Evolutionary conservation across 108 stramenopile genomes (phyloP).

Genomic region (Hondaea fermentalgiana): DNA sequence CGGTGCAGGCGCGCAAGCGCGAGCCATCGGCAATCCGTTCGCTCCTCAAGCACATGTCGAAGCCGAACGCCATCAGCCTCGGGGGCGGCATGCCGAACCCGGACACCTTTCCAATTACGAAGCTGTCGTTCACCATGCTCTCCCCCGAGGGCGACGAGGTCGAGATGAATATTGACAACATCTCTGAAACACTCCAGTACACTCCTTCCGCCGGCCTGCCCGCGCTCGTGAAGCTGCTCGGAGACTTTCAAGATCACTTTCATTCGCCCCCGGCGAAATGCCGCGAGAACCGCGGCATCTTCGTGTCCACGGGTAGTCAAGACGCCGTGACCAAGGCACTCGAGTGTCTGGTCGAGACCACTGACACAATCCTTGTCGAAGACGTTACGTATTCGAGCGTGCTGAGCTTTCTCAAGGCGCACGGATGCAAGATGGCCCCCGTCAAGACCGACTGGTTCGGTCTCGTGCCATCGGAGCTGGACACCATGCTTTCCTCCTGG

Average conservation of each 20-base stretch:
- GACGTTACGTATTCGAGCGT: slow-evolving; percentile 39
- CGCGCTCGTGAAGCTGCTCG: slow-evolving; percentile 13
- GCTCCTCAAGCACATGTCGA: slow-evolving; percentile 23
- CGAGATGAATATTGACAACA: background rate
- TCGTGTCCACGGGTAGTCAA: slow-evolving; percentile 38
- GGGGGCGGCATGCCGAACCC: slow-evolving; percentile 47
- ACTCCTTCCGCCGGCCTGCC: slow-evolving; percentile 40
- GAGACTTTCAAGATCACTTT: slow-evolving; percentile 24
- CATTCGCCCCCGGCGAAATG: background rate
- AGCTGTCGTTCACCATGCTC: background rate
- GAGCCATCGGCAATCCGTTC: slow-evolving; percentile 31
- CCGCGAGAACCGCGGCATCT: background rate
- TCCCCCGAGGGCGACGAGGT: background rate
- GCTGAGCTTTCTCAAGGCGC: slow-evolving; percentile 34
- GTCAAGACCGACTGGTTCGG: slow-evolving; percentile 14
- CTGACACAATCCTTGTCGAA: slow-evolving; percentile 37
- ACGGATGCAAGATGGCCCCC: background rate
- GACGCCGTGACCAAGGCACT: slow-evolving; percentile 39
- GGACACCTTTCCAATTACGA: slow-evolving; percentile 27
- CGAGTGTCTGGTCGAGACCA: slow-evolving; percentile 33
- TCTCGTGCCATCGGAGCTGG: background rate
- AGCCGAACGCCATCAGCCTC: slow-evolving; percentile 33
- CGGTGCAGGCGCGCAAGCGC: background rate
- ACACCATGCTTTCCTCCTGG: background rate
- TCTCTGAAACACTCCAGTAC: slow-evolving; percentile 36